Evolutionary conservation across 2,329 filamentous ascomycete genomes (phyloP).

Genomic region (Simplicillium aogashimaense): DNA sequence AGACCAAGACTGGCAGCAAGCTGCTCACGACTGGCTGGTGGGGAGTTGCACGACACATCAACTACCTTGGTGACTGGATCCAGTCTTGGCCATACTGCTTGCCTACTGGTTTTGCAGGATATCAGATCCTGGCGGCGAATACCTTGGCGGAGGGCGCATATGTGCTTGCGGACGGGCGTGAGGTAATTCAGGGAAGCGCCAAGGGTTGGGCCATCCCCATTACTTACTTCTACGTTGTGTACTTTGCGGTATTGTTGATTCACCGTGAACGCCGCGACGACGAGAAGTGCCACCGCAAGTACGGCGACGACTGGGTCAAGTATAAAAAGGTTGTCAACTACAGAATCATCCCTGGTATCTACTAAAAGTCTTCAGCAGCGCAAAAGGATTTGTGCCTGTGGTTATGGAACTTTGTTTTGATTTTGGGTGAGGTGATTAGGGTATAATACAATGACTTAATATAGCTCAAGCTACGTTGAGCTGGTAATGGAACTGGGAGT

Average conservation of each 20-base stretch:
- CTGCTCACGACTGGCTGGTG: conserved; percentile 86
- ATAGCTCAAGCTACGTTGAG: neutral
- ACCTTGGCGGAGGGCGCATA: conserved; percentile 40
- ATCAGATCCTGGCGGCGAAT: conserved; percentile 54
- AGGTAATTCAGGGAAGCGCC: conserved; percentile 61
- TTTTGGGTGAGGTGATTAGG: neutral
- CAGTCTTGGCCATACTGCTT: conserved; percentile 87
- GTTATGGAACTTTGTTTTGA: neutral
- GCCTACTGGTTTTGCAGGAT: conserved; percentile 77
- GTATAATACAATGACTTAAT: neutral
- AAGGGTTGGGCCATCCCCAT: conserved; percentile 78
- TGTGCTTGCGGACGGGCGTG: conserved; percentile 48
- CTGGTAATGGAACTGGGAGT: neutral
- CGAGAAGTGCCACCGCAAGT: conserved; percentile 83
- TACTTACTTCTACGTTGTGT: conserved; percentile 91
- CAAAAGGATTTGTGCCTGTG: neutral
- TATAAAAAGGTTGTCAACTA: conserved; percentile 77
- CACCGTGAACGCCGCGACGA: conserved; percentile 84
- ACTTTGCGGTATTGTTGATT: conserved; percentile 78
- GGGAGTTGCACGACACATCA: conserved; percentile 86
- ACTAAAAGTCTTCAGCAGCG: conserved; percentile 34
- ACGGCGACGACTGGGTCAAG: conserved; percentile 83
- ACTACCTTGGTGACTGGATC: conserved; percentile 92
- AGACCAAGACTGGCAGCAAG: conserved; percentile 73
- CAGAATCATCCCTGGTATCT: conserved; percentile 76